These are phyloP conservation scores for Chaetomiaceae sp. DNA, from an alignment of 2,329 filamentous ascomycete genomes.

Conservation along the genomic window DNA sequence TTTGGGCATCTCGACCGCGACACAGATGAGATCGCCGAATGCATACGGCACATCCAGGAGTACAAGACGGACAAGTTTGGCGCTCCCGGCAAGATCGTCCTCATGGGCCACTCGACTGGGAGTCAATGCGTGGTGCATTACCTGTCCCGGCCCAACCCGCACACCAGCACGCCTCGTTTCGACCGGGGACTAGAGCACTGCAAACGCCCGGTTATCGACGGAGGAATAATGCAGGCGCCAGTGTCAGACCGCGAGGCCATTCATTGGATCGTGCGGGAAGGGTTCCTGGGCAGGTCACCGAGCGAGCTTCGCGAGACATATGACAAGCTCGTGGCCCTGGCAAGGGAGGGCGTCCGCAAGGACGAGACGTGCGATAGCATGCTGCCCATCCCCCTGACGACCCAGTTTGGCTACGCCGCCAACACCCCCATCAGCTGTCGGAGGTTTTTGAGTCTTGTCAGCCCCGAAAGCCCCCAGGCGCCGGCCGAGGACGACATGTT, in stretches of 20 bases:
- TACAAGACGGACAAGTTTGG: constrained; percentile 36
- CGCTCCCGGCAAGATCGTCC: constrained; percentile 45
- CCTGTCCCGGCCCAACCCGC: constrained; percentile 41
- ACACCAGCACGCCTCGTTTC: constrained; percentile 36
- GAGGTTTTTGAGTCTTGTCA: constrained; percentile 44
- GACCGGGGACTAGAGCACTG: constrained; percentile 39
- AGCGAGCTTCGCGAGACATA: constrained; percentile 33
- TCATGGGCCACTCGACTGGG: constrained; percentile 57
- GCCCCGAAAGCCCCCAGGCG: constrained; percentile 41
- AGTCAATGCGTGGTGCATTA: constrained; percentile 58
- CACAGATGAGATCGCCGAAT: constrained; percentile 49
- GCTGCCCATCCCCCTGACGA: constrained; percentile 34
- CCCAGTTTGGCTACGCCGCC: constrained; percentile 25
- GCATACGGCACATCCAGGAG: constrained; percentile 47
- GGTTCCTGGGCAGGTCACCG: constrained; percentile 32
- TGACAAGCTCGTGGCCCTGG: constrained; percentile 36
- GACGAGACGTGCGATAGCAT: constrained; percentile 30
- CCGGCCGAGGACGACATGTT: constrained; percentile 79
- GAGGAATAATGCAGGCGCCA: constrained; percentile 73
- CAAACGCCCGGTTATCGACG: constrained; percentile 52
- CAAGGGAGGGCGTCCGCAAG: constrained; percentile 27
- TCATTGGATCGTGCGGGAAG: constrained; percentile 40
- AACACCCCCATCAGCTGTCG: constrained; percentile 31
- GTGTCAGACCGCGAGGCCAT: constrained; percentile 71
- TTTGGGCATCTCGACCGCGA: constrained; percentile 48